Percentiles rank a stretch among this genome's conserved stretches.
Evolutionary conservation across 768 basidiomycete genomes (phyloP).

Genomic region (Tephrocybe sp.): DNA sequence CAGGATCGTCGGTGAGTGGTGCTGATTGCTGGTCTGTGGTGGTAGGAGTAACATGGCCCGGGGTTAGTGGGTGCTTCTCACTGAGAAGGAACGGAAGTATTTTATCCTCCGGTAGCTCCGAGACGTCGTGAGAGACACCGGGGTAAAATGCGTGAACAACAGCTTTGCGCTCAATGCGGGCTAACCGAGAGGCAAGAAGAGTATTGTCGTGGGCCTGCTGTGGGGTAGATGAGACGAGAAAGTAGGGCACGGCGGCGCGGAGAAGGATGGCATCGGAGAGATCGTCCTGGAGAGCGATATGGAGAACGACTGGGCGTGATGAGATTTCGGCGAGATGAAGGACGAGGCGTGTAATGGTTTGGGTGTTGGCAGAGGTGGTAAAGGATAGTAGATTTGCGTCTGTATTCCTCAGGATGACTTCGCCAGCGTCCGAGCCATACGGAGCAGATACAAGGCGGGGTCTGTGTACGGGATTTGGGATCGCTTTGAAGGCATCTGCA

Average conservation of each 20-base stretch:
- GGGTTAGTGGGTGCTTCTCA: slow-evolving; percentile 35
- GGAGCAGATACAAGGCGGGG: slow-evolving; percentile 51
- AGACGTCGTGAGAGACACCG: slow-evolving; percentile 35
- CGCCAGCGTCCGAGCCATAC: slow-evolving; percentile 62
- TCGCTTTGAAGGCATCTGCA: slow-evolving; percentile 34
- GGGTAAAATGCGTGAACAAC: slow-evolving; percentile 85
- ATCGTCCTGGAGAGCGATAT: slow-evolving; percentile 63
- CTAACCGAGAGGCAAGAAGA: slow-evolving; percentile 79
- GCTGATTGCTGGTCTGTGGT: slow-evolving; percentile 5
- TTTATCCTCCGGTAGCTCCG: slow-evolving; percentile 56
- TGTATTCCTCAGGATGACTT: slow-evolving; percentile 50
- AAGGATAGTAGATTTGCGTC: slow-evolving; percentile 53
- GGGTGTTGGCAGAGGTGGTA: slow-evolving; percentile 50
- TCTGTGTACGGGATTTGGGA: slow-evolving; percentile 32
- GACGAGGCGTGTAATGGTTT: slow-evolving; percentile 57
- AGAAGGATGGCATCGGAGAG: slow-evolving; percentile 75
- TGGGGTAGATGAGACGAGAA: slow-evolving; percentile 71
- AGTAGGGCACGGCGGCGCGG: slow-evolving; percentile 75
- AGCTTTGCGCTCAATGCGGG: slow-evolving; percentile 63
- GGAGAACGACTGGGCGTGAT: slow-evolving; percentile 62
- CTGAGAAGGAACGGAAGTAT: slow-evolving; percentile 60
- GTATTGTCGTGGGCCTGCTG: slow-evolving; percentile 91
- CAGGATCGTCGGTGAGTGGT: slow-evolving; percentile 22
- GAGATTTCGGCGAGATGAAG: slow-evolving; percentile 70
- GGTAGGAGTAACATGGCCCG: slow-evolving; percentile 24